Percentiles rank a stretch among this genome's conserved stretches.
phyloP scores from a whole-genome alignment of 1,284 basidiomycete species.

The Irpex lacteus region DNA sequence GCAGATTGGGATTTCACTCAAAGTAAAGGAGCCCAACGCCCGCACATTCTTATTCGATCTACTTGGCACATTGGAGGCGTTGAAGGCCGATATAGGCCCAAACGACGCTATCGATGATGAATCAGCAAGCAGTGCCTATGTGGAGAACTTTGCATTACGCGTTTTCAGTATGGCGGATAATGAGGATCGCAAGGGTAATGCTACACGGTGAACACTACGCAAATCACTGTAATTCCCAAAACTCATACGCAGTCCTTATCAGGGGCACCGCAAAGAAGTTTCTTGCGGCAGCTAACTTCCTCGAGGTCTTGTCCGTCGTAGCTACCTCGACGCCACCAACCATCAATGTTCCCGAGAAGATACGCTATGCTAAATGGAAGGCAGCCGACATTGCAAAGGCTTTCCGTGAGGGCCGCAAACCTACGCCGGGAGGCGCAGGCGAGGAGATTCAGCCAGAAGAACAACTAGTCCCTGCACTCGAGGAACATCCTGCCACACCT shows the following conservation, averaged over 20 bases:
- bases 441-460: constrained; percentile 21
- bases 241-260: constrained; percentile 1
- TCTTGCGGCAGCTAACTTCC: constrained; percentile 83
- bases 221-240: not conserved
- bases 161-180: constrained; percentile 90
- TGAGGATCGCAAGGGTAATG: constrained; percentile 78
- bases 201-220: constrained; percentile 56
- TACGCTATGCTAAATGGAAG: constrained; percentile 91
- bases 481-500: constrained; percentile 4
- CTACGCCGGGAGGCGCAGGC: constrained; percentile 54
- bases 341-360: constrained; percentile 51
- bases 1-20: constrained; percentile 77
- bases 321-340: constrained; percentile 29
- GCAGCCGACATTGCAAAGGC: constrained; percentile 88
- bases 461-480: not conserved
- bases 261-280: constrained; percentile 88
- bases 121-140: constrained; percentile 79
- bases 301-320: constrained; percentile 73
- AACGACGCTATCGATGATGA: constrained; percentile 87
- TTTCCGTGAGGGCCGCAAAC: constrained; percentile 80
- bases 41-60: constrained; percentile 74
- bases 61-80: constrained; percentile 76
- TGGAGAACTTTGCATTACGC: constrained; percentile 92
- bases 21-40: constrained; percentile 56
- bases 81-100: constrained; percentile 73